phyloP scores from a whole-genome alignment of 495 filamentous ascomycete genomes.

The Aspergillus biplanus region DNA sequence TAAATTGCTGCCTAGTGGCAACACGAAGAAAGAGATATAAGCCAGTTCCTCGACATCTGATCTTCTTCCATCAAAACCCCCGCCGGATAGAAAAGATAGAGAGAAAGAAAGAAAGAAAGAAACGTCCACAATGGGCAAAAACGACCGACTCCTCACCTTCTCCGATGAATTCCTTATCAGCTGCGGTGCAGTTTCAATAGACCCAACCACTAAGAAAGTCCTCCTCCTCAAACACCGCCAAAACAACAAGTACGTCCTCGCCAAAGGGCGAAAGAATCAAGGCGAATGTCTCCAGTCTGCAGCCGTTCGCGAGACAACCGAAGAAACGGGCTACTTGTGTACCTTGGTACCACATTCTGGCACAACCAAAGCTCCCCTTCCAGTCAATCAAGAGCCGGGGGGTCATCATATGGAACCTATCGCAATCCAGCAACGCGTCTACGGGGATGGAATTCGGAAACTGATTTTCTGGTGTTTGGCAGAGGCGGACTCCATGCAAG shows the following conservation, averaged over 20 bases:
- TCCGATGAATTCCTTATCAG: not conserved
- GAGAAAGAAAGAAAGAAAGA: not conserved
- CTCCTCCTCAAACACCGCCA: not conserved
- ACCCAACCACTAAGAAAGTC: not conserved
- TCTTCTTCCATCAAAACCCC: no score
- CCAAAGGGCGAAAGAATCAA: conserved; percentile 3
- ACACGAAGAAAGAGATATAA: no score
- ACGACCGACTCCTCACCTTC: conserved; percentile 1
- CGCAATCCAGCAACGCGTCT: not conserved
- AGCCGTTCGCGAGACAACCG: conserved; percentile 1
- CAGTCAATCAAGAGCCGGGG: not conserved
- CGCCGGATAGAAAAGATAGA: no score
- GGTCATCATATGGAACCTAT: not conserved
- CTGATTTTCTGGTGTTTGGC: conserved; percentile 2
- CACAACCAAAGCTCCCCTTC: not conserved
- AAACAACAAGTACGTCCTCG: not conserved
- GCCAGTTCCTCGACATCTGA: no score
- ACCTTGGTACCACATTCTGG: not conserved
- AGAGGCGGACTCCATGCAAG: not conserved
- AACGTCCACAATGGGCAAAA: not conserved
- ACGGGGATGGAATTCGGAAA: not conserved
- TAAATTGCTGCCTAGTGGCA: no score
- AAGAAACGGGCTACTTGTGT: conserved; percentile 1
- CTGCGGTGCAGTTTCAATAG: conserved; percentile 4
- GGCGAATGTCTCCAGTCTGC: not conserved